phyloP scores from a whole-genome alignment of 1,284 basidiomycete genomes.

The Cerioporus squamosus region DNA sequence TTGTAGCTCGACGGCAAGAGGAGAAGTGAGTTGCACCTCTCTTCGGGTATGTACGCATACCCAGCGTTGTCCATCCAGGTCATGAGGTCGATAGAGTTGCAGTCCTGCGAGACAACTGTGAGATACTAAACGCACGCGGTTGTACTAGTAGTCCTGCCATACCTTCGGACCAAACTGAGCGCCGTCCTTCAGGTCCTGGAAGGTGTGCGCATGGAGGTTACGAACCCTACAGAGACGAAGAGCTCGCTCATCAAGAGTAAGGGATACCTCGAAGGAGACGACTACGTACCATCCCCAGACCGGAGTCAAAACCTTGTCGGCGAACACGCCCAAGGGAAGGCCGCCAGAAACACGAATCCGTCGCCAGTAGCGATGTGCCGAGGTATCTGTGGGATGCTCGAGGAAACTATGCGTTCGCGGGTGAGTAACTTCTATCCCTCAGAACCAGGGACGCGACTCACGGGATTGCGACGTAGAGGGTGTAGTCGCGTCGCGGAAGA shows the following conservation, averaged over 20 bases:
- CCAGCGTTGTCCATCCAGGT: constrained; percentile 12
- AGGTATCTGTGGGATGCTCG: background rate
- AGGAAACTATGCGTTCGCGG: constrained; percentile 1
- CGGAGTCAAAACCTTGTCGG: constrained; percentile 19
- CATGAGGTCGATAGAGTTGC: constrained; percentile 16
- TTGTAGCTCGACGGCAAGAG: too few relatives aligned
- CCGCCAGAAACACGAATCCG: constrained; percentile 17
- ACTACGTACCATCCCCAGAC: constrained; percentile 16
- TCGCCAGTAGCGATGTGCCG: constrained; percentile 4
- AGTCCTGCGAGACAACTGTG: background rate
- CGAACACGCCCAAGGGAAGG: constrained; percentile 11
- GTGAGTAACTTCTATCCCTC: too few relatives aligned
- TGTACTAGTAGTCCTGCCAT: too few relatives aligned
- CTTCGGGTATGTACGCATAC: constrained; percentile 6
- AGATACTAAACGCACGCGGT: too few relatives aligned
- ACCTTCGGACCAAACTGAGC: constrained; percentile 16
- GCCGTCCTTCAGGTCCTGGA: constrained; percentile 15
- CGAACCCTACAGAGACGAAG: too few relatives aligned
- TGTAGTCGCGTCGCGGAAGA: constrained; percentile 11
- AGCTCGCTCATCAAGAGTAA: too few relatives aligned
- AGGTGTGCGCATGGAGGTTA: constrained; percentile 19
- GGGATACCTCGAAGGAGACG: too few relatives aligned
- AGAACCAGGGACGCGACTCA: background rate
- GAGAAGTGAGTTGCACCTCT: background rate
- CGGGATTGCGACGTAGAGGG: constrained; percentile 5